Conservation (phyloP, 2,329 filamentous ascomycete species). For the Verticillium zaregamsianum region DNA sequence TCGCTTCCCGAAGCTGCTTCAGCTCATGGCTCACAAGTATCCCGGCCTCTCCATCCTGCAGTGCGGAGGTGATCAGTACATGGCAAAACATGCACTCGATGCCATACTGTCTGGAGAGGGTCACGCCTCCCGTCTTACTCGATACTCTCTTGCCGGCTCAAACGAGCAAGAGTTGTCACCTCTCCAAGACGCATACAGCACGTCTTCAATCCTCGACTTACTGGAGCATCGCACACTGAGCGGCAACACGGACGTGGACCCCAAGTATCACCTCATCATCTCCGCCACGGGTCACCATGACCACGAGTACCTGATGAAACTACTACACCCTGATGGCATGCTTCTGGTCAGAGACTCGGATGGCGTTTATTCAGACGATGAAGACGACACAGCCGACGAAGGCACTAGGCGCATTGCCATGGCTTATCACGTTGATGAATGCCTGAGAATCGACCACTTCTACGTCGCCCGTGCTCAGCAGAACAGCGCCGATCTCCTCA, state of each 20-base stretch:
- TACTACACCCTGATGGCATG: constrained; percentile 23
- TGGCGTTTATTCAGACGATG: constrained; percentile 2
- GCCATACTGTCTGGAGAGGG: constrained; percentile 15
- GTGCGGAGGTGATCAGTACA: constrained; percentile 21
- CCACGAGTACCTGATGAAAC: constrained; percentile 12
- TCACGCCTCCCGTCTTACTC: constrained; percentile 26
- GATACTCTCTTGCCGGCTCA: constrained; percentile 23
- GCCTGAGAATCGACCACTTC: neutral
- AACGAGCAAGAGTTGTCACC: neutral
- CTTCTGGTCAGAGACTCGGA: constrained; percentile 17
- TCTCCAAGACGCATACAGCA: constrained; percentile 8
- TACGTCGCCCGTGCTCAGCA: neutral
- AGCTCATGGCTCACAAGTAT: constrained; percentile 32
- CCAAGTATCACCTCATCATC: constrained; percentile 30
- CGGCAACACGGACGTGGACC: constrained; percentile 15
- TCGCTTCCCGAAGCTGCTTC: constrained; percentile 21
- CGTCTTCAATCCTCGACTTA: constrained; percentile 14
- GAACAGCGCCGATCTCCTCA: too few species aligned
- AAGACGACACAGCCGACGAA: neutral
- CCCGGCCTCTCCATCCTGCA: constrained; percentile 34
- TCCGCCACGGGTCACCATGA: constrained; percentile 11
- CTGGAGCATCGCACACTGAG: constrained; percentile 21
- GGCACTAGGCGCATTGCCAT: neutral
- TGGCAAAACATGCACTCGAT: constrained; percentile 20
- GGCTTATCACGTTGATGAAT: neutral